Evolutionary conservation across 352 stramenopile genomes (phyloP).

Genomic region (Pythium phragmitis): DNA sequence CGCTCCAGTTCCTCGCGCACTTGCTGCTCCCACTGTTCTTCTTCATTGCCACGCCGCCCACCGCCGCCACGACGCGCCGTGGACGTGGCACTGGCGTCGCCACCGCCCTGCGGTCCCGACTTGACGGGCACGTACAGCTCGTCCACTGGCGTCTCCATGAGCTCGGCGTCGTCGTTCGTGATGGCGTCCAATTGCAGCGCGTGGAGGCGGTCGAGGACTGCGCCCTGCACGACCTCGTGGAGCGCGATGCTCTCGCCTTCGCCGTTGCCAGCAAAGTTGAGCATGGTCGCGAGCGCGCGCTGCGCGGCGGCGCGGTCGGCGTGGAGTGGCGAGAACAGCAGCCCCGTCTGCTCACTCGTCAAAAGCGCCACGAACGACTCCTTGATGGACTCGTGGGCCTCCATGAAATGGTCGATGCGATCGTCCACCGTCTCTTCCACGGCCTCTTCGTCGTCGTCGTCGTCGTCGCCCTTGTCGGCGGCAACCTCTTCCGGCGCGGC

Average conservation of each 20-base stretch:
- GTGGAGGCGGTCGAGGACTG: conserved; percentile 55
- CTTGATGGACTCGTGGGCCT: conserved; percentile 64
- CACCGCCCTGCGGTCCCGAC: conserved; percentile 32
- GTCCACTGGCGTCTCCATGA: conserved; percentile 68
- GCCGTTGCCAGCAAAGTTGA: conserved; percentile 80
- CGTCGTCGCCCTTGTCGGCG: conserved; percentile 24
- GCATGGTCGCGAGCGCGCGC: conserved; percentile 63
- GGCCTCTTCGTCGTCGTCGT: conserved; percentile 50
- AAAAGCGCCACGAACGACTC: conserved; percentile 48
- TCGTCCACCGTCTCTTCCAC: conserved; percentile 52
- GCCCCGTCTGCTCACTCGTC: conserved; percentile 38
- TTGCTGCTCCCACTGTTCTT: conserved; percentile 86
- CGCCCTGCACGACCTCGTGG: conserved; percentile 64
- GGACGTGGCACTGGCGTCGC: conserved; percentile 18
- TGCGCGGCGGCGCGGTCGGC: conserved; percentile 64
- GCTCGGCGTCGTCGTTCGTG: conserved; percentile 50
- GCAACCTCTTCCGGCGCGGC: conserved; percentile 5
- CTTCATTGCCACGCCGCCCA: conserved; percentile 58
- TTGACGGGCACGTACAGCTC: conserved; percentile 68
- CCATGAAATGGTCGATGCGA: conserved; percentile 78
- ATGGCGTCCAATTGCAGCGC: conserved; percentile 49
- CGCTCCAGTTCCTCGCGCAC: conserved; percentile 75
- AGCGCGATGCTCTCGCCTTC: conserved; percentile 73
- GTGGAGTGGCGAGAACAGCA: conserved; percentile 50
- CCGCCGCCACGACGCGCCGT: conserved; percentile 38